Conservation (phyloP, 2,329 filamentous ascomycete species). For the Rutstroemia sp. region DNA sequence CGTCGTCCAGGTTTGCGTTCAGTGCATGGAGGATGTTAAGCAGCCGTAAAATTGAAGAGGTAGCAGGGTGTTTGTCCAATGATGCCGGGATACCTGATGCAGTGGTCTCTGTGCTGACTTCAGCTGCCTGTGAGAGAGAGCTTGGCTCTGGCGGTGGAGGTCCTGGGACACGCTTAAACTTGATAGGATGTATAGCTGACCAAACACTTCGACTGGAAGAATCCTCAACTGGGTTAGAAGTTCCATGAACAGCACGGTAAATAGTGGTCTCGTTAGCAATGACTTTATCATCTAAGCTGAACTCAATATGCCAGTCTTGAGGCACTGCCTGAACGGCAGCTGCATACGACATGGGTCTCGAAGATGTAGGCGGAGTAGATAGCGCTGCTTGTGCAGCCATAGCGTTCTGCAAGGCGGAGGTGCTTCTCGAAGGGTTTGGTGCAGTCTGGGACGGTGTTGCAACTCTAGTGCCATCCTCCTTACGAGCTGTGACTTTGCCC, state of each 20-base stretch:
- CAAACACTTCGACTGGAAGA: conserved; percentile 71
- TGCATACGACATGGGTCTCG: conserved; percentile 72
- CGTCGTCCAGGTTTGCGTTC: conserved; percentile 88
- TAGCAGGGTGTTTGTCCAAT: conserved; percentile 73
- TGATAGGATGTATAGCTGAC: conserved; percentile 85
- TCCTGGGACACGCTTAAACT: conserved; percentile 79
- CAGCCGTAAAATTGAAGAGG: conserved; percentile 78
- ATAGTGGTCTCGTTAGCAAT: conserved; percentile 91
- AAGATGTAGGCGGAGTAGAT: conserved; percentile 41
- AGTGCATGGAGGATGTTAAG: conserved; percentile 87
- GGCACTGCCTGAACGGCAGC: conserved; percentile 73
- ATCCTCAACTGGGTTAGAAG: conserved; percentile 53
- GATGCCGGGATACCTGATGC: conserved; percentile 65
- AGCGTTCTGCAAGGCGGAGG: conserved; percentile 32
- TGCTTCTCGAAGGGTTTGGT: conserved; percentile 36
- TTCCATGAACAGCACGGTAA: conserved; percentile 77
- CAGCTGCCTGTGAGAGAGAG: conserved; percentile 49
- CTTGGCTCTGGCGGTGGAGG: conserved; percentile 69
- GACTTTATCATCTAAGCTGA: conserved; percentile 75
- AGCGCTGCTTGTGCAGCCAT: conserved; percentile 28
- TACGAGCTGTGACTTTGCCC: conserved; percentile 82
- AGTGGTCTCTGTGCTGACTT: conserved; percentile 42
- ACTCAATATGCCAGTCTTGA: conserved; percentile 97
- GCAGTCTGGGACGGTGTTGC: conserved; percentile 66
- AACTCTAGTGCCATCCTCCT: conserved; percentile 84